phyloP scores from a whole-genome alignment of 306 rosid genomes.

The Chamaecrista fasciculata region DNA sequence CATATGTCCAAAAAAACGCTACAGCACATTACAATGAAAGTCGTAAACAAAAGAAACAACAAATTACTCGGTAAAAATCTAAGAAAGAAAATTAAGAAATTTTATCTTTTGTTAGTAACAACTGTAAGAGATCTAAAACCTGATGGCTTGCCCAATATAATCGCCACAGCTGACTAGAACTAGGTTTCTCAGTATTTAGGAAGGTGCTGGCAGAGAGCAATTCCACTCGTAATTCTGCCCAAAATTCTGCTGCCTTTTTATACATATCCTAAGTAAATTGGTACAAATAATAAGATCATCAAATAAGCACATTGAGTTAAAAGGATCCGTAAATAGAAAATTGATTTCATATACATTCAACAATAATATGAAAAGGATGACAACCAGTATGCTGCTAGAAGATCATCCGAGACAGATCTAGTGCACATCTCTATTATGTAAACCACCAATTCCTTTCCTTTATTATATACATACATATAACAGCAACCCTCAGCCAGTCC shows the following conservation, averaged over 20 bases:
- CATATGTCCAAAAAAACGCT: conserved; percentile 98
- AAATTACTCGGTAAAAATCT: background rate
- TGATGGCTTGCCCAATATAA: conserved; percentile 99
- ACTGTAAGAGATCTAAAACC: conserved; percentile 42
- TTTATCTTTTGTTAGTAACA: background rate
- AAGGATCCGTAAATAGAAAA: background rate
- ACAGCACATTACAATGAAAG: conserved; percentile 39
- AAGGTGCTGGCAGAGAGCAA: conserved; percentile 70
- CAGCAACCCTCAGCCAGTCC: background rate
- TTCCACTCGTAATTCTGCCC: conserved; percentile 88
- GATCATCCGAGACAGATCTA: conserved; percentile 2
- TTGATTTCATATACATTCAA: background rate
- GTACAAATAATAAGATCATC: conserved; percentile 6
- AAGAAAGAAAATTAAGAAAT: conserved; percentile 3
- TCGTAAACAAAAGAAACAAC: conserved; percentile 27
- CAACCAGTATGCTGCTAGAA: conserved; percentile 12
- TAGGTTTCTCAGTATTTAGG: conserved; percentile 68
- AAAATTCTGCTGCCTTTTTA: conserved; percentile 85
- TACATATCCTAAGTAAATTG: conserved; percentile 69
- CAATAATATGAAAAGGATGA: background rate
- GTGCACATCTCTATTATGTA: conserved; percentile 11
- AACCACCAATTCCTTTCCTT: conserved; percentile 12
- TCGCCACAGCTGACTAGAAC: conserved; percentile 88
- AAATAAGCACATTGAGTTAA: conserved; percentile 12
- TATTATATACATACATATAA: background rate